phyloP scores from a whole-genome alignment of 1,139 yeast species.

The Saccharomyces hybrid region DNA sequence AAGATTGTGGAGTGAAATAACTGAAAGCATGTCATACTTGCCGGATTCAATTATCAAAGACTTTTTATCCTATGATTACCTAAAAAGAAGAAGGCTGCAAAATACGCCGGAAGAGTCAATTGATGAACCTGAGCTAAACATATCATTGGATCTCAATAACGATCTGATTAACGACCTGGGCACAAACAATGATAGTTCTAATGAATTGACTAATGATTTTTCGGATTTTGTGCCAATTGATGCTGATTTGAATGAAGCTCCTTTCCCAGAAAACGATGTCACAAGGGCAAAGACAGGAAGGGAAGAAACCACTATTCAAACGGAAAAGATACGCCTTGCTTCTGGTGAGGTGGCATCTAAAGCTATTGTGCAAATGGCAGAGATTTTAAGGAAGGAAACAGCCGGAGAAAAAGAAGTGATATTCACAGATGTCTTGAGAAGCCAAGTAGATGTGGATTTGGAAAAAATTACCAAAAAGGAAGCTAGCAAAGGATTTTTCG shows the following conservation, averaged over 20 bases:
- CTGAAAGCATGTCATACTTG: constrained; percentile 12
- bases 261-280: constrained; percentile 3
- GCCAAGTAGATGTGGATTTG: constrained; percentile 33
- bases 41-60: constrained; percentile 13
- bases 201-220: constrained; percentile 1
- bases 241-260: constrained; percentile 9
- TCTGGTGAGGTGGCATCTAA: constrained; percentile 1
- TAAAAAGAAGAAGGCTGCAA: constrained; percentile 11
- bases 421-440: not conserved
- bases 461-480: constrained; percentile 50
- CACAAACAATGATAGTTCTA: constrained; percentile 2
- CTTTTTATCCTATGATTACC: constrained; percentile 10
- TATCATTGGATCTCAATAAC: constrained; percentile 21
- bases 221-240: constrained; percentile 13
- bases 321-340: not conserved
- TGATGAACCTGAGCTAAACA: constrained; percentile 17
- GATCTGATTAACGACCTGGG: constrained; percentile 5
- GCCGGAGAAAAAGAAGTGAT: not conserved
- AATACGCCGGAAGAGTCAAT: constrained; percentile 2
- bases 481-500: constrained; percentile 75
- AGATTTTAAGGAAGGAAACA: not conserved
- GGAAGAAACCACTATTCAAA: not conserved
- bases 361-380: constrained; percentile 1
- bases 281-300: not conserved
- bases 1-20: constrained; percentile 19